A percentile compares a stretch with the other conserved stretches of the same genome.
Conservation (phyloP, 148 eudicot species). For the Linanthus parryae region DNA sequence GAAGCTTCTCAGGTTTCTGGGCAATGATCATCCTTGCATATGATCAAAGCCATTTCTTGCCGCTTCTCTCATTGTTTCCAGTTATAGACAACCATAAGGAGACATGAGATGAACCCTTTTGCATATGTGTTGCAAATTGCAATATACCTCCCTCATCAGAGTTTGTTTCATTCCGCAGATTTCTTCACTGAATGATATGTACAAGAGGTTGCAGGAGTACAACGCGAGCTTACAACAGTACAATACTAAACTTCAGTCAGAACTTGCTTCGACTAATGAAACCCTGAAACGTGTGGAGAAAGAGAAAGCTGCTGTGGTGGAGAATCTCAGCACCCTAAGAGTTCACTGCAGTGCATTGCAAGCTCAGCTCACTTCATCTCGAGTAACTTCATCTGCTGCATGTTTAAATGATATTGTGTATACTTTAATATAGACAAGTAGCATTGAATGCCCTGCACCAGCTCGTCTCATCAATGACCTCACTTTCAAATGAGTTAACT, state of each 20-base stretch:
- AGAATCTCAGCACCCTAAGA: constrained; percentile 73
- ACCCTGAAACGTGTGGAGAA: constrained; percentile 74
- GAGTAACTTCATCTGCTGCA: constrained; percentile 56
- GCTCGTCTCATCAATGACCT: too few species aligned
- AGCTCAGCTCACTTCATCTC: constrained; percentile 64
- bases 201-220: constrained; percentile 86
- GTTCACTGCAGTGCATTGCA: constrained; percentile 69
- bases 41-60: too few species aligned
- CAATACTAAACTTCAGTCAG: constrained; percentile 89
- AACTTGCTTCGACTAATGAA: constrained; percentile 73
- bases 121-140: too few species aligned
- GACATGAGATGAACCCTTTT: too few species aligned
- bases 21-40: too few species aligned
- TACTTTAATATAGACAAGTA: too few species aligned
- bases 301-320: constrained; percentile 72
- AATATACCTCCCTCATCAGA: constrained; percentile 8
- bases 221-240: constrained; percentile 94
- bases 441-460: too few species aligned
- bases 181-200: constrained; percentile 75
- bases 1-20: not conserved
- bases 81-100: too few species aligned
- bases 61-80: too few species aligned
- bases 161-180: constrained; percentile 42
- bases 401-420: too few species aligned
- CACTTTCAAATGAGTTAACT: too few species aligned